A percentile compares a stretch with the other conserved stretches of the same genome.
phyloP scores from a whole-genome alignment of 768 basidiomycete genomes.

The Baorangia bicolor region DNA sequence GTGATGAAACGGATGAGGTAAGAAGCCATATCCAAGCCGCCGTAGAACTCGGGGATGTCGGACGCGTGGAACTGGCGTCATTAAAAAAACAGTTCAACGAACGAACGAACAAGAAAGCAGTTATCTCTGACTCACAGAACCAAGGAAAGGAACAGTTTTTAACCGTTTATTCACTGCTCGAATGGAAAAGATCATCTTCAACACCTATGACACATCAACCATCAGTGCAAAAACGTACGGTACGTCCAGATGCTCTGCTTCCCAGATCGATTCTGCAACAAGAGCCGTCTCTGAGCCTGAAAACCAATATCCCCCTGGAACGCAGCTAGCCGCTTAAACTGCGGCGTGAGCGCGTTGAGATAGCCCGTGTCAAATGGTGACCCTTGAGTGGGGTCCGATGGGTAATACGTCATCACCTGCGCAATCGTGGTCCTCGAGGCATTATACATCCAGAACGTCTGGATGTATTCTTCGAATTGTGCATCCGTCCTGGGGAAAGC shows the following conservation, averaged over 20 bases:
- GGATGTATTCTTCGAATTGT: slow-evolving; percentile 34
- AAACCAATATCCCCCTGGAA: slow-evolving; percentile 51
- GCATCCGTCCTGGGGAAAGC: slow-evolving; percentile 16
- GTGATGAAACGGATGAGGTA: slow-evolving; percentile 23
- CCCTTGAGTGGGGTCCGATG: slow-evolving; percentile 41
- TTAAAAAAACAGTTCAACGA: not conserved
- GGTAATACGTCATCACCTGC: slow-evolving; percentile 34
- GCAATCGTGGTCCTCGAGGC: slow-evolving; percentile 24
- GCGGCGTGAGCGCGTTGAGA: slow-evolving; percentile 43
- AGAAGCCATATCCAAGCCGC: slow-evolving; percentile 43
- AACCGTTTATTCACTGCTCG: slow-evolving; percentile 44
- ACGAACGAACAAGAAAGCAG: not conserved
- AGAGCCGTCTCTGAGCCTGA: slow-evolving; percentile 48
- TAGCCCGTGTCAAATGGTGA: slow-evolving; percentile 52
- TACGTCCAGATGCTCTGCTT: slow-evolving; percentile 42
- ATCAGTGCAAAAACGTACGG: slow-evolving; percentile 1
- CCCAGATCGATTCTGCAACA: slow-evolving; percentile 38
- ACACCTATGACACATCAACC: not conserved
- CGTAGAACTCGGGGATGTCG: slow-evolving; percentile 45
- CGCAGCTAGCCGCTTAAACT: slow-evolving; percentile 52
- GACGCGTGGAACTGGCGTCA: slow-evolving; percentile 40
- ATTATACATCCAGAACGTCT: slow-evolving; percentile 28
- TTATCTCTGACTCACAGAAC: slow-evolving; percentile 36
- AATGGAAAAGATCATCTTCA: not conserved
- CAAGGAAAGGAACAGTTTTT: slow-evolving; percentile 43